Evolutionary conservation across 768 basidiomycete genomes (phyloP), one percentile per base, ranked within the genome.

Genomic region (Phaffia australis): DNA sequence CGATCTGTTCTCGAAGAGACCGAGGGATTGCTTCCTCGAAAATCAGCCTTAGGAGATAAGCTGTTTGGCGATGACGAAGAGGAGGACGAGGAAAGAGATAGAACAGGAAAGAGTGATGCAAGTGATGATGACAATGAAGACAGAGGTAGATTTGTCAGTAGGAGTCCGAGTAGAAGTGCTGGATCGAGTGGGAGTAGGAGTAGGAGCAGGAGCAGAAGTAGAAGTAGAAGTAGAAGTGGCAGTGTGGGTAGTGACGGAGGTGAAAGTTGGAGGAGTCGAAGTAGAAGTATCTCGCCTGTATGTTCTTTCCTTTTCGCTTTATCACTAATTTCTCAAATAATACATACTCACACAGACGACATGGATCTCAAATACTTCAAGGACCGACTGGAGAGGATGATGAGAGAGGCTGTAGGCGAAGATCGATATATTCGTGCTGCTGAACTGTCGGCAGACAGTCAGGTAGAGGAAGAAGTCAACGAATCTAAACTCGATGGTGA

Each of bases 1-100:
- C 83, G 95, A 25, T 82, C 84, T 61, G 84, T 88, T 2, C 79
- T 98, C 29, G 95, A 98, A 79, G 94, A 99, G 74, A 88, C 85
- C 23, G 87, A 88, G 52, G 92, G 97, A 9, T 81, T 99, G 27
- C 85, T 85, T 0, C 87, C 88, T 3, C 80, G 94, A 19, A 84
- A 87, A 75, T 91, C 89, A 75, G 83, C 87, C 55, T 77, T 99
- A n/a, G 79, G 63, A 18, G 61, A 56, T n/a, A 61, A 54, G n/a
- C 60, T 68, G 23, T 61, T 59, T 1, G 62, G 35, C 27, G 42
- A 21, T 1, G 54, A 50, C 21, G 30, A 23, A 23, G 63, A 64
- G 48, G 47, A 55, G 51, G 58, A 61, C 32, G 35, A 60, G 57
- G 18, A 67, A 68, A 49, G 62, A 48, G 14, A 11, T 55, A 23